These are phyloP conservation scores for Begonia masoniana DNA, from an alignment of 306 rosid genomes.

Conservation along the genomic window DNA sequence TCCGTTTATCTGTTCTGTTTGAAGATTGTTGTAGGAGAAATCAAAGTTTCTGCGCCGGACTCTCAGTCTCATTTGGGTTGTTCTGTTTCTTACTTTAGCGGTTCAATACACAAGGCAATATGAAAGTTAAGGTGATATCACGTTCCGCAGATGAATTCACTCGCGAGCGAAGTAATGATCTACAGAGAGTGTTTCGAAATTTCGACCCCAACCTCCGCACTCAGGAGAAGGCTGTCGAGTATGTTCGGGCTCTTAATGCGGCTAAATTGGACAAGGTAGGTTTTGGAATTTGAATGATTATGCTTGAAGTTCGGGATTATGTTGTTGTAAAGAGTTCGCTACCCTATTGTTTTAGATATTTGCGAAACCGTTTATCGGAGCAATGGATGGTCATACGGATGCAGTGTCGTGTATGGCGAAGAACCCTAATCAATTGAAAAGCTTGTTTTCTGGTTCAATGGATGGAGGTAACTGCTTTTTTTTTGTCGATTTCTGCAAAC, in stretches of 20 bases:
- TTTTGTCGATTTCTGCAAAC: not conserved
- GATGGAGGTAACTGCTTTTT: constrained; percentile 72
- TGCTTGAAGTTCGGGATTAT: not conserved
- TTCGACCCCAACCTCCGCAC: constrained; percentile 72
- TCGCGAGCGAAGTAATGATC: constrained; percentile 86
- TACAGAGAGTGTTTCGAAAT: constrained; percentile 89
- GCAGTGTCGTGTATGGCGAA: constrained; percentile 76
- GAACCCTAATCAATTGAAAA: constrained; percentile 74
- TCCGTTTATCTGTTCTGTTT: too few relatives aligned
- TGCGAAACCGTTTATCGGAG: constrained; percentile 87
- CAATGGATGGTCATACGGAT: constrained; percentile 93
- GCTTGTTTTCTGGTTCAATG: constrained; percentile 81
- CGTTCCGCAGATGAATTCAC: constrained; percentile 80
- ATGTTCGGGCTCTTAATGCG: constrained; percentile 81
- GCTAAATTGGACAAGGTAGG: constrained; percentile 78
- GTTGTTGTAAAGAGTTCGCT: not conserved
- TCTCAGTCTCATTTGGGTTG: too few relatives aligned
- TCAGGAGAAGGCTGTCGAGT: constrained; percentile 85
- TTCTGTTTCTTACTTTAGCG: too few relatives aligned
- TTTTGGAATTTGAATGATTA: not conserved
- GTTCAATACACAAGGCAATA: not conserved
- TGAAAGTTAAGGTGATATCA: constrained; percentile 82
- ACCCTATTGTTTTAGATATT: constrained; percentile 37
- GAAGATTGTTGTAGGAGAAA: too few relatives aligned
- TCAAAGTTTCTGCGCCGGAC: too few relatives aligned